A percentile compares a stretch with the other conserved stretches of the same genome.
Evolutionary conservation across 257 asterid genomes (phyloP).

Genomic region (Capsicum baccatum): DNA sequence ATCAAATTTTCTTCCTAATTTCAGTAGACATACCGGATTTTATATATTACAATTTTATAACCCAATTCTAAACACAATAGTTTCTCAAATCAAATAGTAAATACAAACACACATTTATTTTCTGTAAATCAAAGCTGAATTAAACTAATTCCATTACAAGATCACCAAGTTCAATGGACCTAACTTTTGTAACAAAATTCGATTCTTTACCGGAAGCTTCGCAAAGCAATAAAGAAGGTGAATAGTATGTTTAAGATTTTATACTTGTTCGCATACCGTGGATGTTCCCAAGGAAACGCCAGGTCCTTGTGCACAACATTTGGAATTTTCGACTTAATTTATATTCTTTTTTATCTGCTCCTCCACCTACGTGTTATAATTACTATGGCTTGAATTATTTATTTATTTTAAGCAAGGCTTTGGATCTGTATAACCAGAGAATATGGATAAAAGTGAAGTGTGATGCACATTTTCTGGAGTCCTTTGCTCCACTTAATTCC

Average conservation of each 20-base stretch:
- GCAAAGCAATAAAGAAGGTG: background rate
- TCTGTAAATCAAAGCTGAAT: background rate
- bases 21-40: background rate
- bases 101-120: background rate
- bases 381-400: background rate
- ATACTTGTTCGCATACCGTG: background rate
- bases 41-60: background rate
- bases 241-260: background rate
- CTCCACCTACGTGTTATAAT: background rate
- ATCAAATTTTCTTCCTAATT: background rate
- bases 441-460: too few species aligned
- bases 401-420: too few species aligned
- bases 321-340: background rate
- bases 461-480: background rate
- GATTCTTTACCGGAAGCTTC: background rate
- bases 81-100: background rate
- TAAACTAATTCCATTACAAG: background rate
- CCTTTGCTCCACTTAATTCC: background rate
- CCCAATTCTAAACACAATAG: background rate
- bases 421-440: background rate
- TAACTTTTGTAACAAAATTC: background rate
- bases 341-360: background rate
- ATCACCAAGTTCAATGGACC: background rate
- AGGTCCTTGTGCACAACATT: background rate
- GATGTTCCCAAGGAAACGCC: background rate